Conservation (phyloP, 768 basidiomycete species). For the Imleria badia region DNA sequence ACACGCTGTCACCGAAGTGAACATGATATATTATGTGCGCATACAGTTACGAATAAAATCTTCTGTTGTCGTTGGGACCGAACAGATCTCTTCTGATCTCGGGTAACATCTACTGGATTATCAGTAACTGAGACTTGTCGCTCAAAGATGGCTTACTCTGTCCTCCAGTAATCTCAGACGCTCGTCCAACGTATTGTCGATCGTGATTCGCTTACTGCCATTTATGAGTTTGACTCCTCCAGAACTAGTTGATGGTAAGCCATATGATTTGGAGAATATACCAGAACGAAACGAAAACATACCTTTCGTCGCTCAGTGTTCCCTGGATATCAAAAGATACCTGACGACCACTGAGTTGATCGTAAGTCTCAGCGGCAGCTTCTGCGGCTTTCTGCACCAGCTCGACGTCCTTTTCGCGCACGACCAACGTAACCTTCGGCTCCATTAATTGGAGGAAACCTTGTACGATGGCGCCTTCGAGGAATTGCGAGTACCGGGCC, state of each 20-base stretch:
- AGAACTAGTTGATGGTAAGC: conserved; percentile 45
- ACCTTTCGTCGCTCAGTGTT: conserved; percentile 68
- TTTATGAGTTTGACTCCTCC: conserved; percentile 82
- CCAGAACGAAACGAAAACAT: conserved; percentile 21
- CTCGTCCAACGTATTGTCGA: conserved; percentile 96
- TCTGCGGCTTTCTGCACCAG: conserved; percentile 62
- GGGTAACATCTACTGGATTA: conserved; percentile 81
- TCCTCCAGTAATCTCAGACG: conserved; percentile 87
- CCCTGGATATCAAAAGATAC: conserved; percentile 60
- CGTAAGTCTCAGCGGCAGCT: conserved; percentile 64
- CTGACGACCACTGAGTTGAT: conserved; percentile 72
- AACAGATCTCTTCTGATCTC: conserved; percentile 90
- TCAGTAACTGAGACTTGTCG: background rate
- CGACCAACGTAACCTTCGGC: conserved; percentile 60
- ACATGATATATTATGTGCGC: background rate
- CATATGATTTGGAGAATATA: background rate
- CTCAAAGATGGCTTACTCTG: conserved; percentile 54
- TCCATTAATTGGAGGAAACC: conserved; percentile 84
- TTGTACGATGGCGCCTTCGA: conserved; percentile 84
- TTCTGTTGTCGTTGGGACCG: conserved; percentile 87
- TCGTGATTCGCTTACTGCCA: conserved; percentile 73
- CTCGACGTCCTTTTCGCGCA: conserved; percentile 66
- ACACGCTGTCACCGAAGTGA: background rate
- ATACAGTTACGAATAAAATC: conserved; percentile 67
- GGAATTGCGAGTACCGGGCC: conserved; percentile 73